Evolutionary conservation across 495 filamentous ascomycete species (phyloP).

Genomic region (Pseudevernia furfuracea): DNA sequence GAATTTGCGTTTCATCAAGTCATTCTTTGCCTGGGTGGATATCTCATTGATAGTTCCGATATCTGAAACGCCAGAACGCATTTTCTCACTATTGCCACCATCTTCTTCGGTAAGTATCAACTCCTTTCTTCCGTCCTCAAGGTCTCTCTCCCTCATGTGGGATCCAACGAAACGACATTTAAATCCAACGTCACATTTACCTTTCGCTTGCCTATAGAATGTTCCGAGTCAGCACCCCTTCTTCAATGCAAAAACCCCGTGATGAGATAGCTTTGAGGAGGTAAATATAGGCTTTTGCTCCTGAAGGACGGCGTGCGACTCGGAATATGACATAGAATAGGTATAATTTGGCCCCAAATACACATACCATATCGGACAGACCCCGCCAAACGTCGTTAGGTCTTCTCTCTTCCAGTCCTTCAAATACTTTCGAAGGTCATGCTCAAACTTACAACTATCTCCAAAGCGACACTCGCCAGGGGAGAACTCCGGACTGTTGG

Average conservation of each 20-base stretch:
- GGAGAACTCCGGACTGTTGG: slow-evolving; percentile 63
- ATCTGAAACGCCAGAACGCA: slow-evolving; percentile 34
- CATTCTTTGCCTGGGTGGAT: slow-evolving; percentile 54
- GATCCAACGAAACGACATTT: slow-evolving; percentile 81
- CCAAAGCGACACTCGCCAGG: slow-evolving; percentile 64
- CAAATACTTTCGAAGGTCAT: slow-evolving; percentile 79
- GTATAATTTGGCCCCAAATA: not conserved
- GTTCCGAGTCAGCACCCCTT: not conserved
- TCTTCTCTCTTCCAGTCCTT: slow-evolving; percentile 73
- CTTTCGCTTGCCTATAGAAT: slow-evolving; percentile 46
- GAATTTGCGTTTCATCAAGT: slow-evolving; percentile 59
- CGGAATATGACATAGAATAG: not conserved
- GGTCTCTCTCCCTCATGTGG: slow-evolving; percentile 68
- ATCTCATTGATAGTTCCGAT: slow-evolving; percentile 70
- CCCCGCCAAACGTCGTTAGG: slow-evolving; percentile 60
- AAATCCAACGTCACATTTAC: slow-evolving; percentile 77
- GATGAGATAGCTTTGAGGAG: not conserved
- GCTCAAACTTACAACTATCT: slow-evolving; percentile 67
- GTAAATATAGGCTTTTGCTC: not conserved
- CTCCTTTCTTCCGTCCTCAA: slow-evolving; percentile 71
- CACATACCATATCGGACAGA: slow-evolving; percentile 62
- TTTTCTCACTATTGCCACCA: slow-evolving; percentile 30
- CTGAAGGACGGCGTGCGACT: not conserved
- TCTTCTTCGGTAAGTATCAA: slow-evolving; percentile 59
- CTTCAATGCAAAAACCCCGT: not conserved